Evolutionary conservation across 352 stramenopile genomes (phyloP).

Genomic region (Phytophthora foliorum): DNA sequence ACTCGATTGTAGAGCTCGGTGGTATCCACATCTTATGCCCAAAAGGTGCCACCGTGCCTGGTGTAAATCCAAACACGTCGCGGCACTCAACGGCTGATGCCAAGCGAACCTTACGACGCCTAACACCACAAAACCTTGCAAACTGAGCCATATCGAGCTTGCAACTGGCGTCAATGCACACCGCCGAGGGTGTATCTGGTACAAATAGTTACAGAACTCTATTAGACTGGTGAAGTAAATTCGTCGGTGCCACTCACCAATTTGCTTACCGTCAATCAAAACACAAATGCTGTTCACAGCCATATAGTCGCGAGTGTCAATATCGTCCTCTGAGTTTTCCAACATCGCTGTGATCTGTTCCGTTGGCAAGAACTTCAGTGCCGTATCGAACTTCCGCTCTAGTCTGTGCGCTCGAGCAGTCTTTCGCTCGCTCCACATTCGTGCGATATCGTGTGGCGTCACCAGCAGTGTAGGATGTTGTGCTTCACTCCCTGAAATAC

Average conservation of each 20-base stretch:
- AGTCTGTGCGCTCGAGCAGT: background rate
- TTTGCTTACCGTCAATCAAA: constrained; percentile 56
- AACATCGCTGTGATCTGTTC: constrained; percentile 20
- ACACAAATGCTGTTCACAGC: constrained; percentile 80
- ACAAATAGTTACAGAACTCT: background rate
- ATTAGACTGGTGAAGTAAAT: constrained; percentile 3
- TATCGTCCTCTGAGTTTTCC: background rate
- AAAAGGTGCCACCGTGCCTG: constrained; percentile 74
- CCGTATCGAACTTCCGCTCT: constrained; percentile 9
- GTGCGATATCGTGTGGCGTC: constrained; percentile 37
- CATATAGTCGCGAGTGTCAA: constrained; percentile 15
- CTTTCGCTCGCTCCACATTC: constrained; percentile 41
- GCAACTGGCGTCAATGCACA: constrained; percentile 58
- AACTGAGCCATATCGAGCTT: constrained; percentile 67
- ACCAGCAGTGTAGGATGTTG: constrained; percentile 27
- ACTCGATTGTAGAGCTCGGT: background rate
- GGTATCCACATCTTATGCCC: constrained; percentile 36
- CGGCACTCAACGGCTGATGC: constrained; percentile 65
- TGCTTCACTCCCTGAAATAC: constrained; percentile 13
- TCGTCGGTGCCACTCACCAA: background rate
- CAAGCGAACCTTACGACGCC: constrained; percentile 74
- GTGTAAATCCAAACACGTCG: constrained; percentile 65
- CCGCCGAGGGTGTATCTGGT: constrained; percentile 55
- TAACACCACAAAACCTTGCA: constrained; percentile 52
- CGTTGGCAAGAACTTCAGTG: constrained; percentile 40